Evolutionary conservation across 176 grass and related monocot genomes (phyloP).

Genomic region (Aegilops longissima): DNA sequence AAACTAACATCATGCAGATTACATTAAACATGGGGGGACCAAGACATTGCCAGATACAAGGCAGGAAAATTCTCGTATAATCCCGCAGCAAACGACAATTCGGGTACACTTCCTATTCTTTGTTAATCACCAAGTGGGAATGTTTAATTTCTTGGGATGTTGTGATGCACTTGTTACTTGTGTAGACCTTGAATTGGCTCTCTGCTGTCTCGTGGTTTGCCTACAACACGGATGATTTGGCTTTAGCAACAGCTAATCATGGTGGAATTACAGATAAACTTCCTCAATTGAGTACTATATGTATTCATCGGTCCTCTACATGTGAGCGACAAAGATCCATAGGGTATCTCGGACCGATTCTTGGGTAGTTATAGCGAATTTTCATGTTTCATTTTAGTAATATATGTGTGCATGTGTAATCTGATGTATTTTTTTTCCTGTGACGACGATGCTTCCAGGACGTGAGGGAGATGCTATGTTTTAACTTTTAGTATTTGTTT

Average conservation of each 20-base stretch:
- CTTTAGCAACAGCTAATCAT: slow-evolving; percentile 38
- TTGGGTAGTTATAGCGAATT: background rate
- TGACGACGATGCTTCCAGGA: slow-evolving; percentile 20
- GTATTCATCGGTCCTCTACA: slow-evolving; percentile 28
- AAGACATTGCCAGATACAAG: slow-evolving; percentile 41
- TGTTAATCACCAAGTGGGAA: slow-evolving; percentile 39
- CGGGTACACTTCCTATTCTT: slow-evolving; percentile 6
- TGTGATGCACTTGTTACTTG: slow-evolving; percentile 33
- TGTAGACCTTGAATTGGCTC: slow-evolving; percentile 40
- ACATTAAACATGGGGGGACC: slow-evolving; percentile 39
- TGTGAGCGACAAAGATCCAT: slow-evolving; percentile 45
- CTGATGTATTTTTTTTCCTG: background rate
- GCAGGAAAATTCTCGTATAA: slow-evolving; percentile 27
- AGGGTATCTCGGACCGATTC: slow-evolving; percentile 31
- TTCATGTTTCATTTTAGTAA: background rate
- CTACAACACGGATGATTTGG: slow-evolving; percentile 33
- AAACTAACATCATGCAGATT: slow-evolving; percentile 23
- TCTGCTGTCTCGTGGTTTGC: slow-evolving; percentile 37
- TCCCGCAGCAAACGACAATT: slow-evolving; percentile 34
- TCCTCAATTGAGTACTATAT: slow-evolving; percentile 23
- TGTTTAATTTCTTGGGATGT: slow-evolving; percentile 22
- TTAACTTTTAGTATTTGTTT: background rate
- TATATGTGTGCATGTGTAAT: background rate
- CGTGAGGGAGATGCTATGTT: background rate
- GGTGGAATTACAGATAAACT: slow-evolving; percentile 28